Evolutionary conservation across 2,329 filamentous ascomycete genomes (phyloP), one percentile per base, ranked within the genome.

Genomic region (Microthyrium microscopicum): DNA sequence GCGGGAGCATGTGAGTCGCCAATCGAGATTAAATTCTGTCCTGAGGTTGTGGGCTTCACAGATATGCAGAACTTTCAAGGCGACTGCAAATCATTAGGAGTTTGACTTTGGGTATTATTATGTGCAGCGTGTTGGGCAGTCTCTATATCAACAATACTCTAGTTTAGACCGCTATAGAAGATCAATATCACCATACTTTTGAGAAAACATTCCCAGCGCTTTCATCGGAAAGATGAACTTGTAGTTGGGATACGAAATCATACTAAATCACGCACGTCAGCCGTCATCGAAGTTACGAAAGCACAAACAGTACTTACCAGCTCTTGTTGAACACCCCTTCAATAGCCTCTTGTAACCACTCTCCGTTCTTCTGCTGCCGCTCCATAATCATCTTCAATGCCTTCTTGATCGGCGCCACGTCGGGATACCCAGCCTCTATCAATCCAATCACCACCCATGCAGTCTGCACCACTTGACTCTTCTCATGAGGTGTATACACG

Each of bases 231-330:
- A 98, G 38, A 78, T 80, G 53, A 93, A 89, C 62, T 95, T 98
- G 65, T 98, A 98, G 63, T 98, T 98, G 27, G 87, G 87, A 50
- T 98, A 98, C 1, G 83, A 89, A 43, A 98, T 98, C 83, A 94
- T 95, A 64, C 73, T 76, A 46, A 21, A 36, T 45, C 27, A 41
- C 36, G 37, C 34, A 26, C 25, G 39, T 34, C 19, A 26, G n/a
- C 4, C 11, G 16, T 9, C 8, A 12, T 2, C 8, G 20, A 18
- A 18, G 8, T n/a, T 6, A 29, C 15, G 6, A 31, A 31, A 25
- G 27, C 26, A 34, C 17, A 31, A 36, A 30, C 17, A 21, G 16
- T 34, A 67, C 69, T 59, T 53, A 76, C 72, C 87, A 95, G 48
- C 77, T 89, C 63, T 94, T 93, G 59, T 98, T 98, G 59, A 98